These are phyloP conservation scores for Gryganskiella cystojenkinii DNA, from an alignment of 192 early-diverging fungal species.

Conservation along the genomic window DNA sequence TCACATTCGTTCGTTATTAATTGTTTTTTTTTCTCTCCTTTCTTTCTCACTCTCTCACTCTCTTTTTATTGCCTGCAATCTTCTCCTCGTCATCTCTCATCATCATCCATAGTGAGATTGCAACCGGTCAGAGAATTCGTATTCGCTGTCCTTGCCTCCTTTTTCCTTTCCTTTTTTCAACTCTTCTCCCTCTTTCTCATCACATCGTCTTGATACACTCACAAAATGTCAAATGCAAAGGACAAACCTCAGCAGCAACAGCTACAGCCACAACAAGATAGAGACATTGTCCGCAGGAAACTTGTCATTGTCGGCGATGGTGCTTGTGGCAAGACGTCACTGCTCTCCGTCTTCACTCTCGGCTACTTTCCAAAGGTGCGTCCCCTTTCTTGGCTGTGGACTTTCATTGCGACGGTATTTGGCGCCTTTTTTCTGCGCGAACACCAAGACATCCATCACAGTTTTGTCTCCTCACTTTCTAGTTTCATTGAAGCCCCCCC, in stretches of 20 bases:
- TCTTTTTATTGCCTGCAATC: neutral
- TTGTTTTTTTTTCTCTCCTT: neutral
- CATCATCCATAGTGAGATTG: too few species aligned
- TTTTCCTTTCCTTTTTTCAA: neutral
- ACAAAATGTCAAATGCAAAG: constrained; percentile 32
- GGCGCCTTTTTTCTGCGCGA: too few species aligned
- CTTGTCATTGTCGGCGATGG: constrained; percentile 91
- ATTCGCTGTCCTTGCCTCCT: neutral
- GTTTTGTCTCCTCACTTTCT: too few species aligned
- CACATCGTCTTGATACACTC: too few species aligned
- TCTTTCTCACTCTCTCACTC: neutral
- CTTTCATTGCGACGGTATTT: too few species aligned
- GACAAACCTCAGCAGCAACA: constrained; percentile 36
- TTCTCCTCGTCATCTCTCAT: neutral
- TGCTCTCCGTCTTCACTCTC: constrained; percentile 81
- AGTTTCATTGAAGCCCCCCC: too few species aligned
- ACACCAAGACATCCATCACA: too few species aligned
- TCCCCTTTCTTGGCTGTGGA: neutral
- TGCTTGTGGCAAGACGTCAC: constrained; percentile 84
- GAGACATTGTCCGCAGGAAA: constrained; percentile 75
- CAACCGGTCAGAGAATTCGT: neutral
- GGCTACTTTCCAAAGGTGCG: constrained; percentile 87
- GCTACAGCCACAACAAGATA: too few species aligned
- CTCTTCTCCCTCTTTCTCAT: constrained; percentile 1
- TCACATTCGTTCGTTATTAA: neutral